Evolutionary conservation across 2,329 filamentous ascomycete species (phyloP).

Genomic region (Fusarium robinianum): DNA sequence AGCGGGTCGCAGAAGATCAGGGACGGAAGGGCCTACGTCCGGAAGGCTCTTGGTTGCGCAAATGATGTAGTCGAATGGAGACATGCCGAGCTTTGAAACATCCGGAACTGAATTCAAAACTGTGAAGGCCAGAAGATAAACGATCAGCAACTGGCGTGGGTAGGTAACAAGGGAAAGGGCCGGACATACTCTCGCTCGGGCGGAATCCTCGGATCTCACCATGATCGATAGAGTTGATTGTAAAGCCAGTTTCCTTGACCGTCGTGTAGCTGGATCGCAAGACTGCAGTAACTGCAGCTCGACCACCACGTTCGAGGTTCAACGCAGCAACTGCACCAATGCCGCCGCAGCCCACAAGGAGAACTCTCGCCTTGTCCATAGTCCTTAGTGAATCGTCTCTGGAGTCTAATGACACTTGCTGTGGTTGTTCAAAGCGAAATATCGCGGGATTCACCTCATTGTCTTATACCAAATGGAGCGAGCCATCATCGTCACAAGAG

Average conservation of each 20-base stretch:
- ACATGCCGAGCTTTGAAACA: constrained; percentile 15
- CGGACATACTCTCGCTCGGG: constrained; percentile 27
- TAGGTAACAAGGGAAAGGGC: constrained; percentile 3
- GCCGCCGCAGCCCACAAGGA: constrained; percentile 33
- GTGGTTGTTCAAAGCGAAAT: too few relatives aligned
- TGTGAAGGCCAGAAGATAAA: constrained; percentile 6
- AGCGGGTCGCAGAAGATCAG: constrained; percentile 30
- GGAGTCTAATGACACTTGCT: too few relatives aligned
- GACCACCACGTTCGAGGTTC: constrained; percentile 29
- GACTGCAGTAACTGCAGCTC: constrained; percentile 31
- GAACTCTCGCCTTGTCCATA: constrained; percentile 25
- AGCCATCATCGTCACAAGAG: too few relatives aligned
- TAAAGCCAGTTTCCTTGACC: constrained; percentile 31
- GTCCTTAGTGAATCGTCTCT: too few relatives aligned
- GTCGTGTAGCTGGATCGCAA: constrained; percentile 32
- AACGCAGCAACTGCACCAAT: constrained; percentile 33
- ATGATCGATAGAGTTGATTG: constrained; percentile 33
- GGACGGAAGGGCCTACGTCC: constrained; percentile 21
- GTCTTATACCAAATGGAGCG: too few relatives aligned
- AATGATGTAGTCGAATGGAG: constrained; percentile 33
- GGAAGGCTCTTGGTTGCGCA: constrained; percentile 35
- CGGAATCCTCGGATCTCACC: constrained; percentile 26
- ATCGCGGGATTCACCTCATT: too few relatives aligned
- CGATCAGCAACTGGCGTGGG: too few relatives aligned
- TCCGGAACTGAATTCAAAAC: constrained; percentile 28